Conservation (phyloP, 2,329 filamentous ascomycete genomes). For the Pochonia chlamydosporia region DNA sequence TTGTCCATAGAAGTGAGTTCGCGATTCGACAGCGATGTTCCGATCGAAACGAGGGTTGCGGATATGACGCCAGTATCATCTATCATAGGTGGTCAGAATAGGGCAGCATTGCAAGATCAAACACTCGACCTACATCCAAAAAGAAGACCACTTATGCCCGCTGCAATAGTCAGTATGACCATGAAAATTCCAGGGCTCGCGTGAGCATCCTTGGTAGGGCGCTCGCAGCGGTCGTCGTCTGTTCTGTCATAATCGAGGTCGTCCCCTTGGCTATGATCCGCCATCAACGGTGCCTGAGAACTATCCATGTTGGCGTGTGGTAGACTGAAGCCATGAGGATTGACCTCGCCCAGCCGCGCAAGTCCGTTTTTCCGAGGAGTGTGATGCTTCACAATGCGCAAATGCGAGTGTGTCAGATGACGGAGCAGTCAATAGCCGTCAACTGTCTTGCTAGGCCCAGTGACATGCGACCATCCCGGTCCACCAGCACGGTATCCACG, state of each 20-base stretch:
- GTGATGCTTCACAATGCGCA: too few species aligned
- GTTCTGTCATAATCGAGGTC: constrained; percentile 25
- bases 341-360: too few species aligned
- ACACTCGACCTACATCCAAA: constrained; percentile 54
- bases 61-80: constrained; percentile 66
- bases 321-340: constrained; percentile 2
- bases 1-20: constrained; percentile 59
- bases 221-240: constrained; percentile 15
- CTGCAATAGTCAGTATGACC: constrained; percentile 57
- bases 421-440: too few species aligned
- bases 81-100: constrained; percentile 20
- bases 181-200: constrained; percentile 45
- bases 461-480: too few species aligned
- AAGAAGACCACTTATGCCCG: constrained; percentile 60
- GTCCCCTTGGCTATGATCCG: constrained; percentile 20
- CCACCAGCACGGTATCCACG: too few species aligned
- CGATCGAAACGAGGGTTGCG: constrained; percentile 60
- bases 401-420: background rate
- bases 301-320: constrained; percentile 24
- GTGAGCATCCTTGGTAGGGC: constrained; percentile 20
- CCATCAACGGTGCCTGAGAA: constrained; percentile 33
- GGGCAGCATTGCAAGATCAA: background rate
- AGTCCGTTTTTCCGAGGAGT: too few species aligned
- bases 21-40: constrained; percentile 50
- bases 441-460: too few species aligned